Evolutionary conservation across 2,329 filamentous ascomycete genomes (phyloP), one percentile per base, ranked within the genome.

Genomic region (Thielaviopsis populi): DNA sequence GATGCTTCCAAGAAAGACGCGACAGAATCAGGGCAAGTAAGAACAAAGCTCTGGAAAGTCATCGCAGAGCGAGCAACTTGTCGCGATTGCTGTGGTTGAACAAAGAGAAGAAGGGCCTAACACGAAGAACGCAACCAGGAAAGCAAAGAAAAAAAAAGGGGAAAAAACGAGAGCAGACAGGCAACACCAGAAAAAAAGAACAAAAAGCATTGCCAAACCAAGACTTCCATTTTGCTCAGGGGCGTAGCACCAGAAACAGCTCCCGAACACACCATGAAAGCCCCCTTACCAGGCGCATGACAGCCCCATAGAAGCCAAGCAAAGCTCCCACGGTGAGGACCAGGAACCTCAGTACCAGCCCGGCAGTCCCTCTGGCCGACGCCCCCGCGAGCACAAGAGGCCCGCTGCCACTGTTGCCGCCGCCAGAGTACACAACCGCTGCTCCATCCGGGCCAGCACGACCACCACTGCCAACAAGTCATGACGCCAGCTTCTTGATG

Each of bases 401-500:
- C 37, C 56, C 33, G 22, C 37, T 17, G 10, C n/a, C 24, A 17
- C 56, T 22, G 22, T 22, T 17, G 10, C n/a, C 24, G 22, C 30
- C 24, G 43, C 27, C 41, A 22, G 59, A 48, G 59, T 50, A 30
- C 15, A 13, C 17, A 56, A 56, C n/a, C n/a, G 27, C 50, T 50
- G 63, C 62, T 19, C 41, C 27, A n/a, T 37, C 48, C 48, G 58
- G 58, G 58, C 40, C 46, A 61, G 58, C 48, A 48, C 48, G 42
- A 30, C 61, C 33, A 30, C 58, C 61, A 66, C 64, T 66, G 58
- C 61, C 61, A 61, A 43, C 41, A 61, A 68, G 66, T 78, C 76
- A 80, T 69, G 61, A 63, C 22, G 61, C 41, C 43, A 91, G 83
- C 76, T 86, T 87, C 71, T 78, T 80, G 65, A 85, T 80, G 65